phyloP scores from a whole-genome alignment of 768 basidiomycete species.

The Pisolithus sp. region DNA sequence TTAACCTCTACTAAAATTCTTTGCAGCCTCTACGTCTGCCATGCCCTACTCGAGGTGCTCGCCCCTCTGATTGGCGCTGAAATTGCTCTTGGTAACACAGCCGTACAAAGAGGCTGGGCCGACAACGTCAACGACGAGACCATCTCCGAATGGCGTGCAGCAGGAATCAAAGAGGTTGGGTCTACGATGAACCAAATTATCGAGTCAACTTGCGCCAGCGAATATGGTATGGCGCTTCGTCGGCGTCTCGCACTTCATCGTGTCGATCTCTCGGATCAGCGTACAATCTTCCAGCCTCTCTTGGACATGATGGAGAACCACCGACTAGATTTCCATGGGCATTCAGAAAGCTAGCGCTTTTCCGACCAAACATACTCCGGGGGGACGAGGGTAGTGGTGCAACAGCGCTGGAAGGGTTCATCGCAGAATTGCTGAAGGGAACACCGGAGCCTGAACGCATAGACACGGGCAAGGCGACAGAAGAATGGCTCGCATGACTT shows the following conservation, averaged over 20 bases:
- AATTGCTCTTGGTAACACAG: slow-evolving; percentile 42
- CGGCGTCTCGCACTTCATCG: slow-evolving; percentile 76
- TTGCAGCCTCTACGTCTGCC: slow-evolving; percentile 67
- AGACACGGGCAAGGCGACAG: slow-evolving; percentile 39
- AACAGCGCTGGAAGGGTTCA: slow-evolving; percentile 32
- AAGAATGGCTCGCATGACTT: slow-evolving; percentile 61
- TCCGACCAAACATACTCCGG: slow-evolving; percentile 40
- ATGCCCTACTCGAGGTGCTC: slow-evolving; percentile 69
- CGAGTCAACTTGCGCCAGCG: slow-evolving; percentile 50
- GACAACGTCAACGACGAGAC: slow-evolving; percentile 43
- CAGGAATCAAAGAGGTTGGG: slow-evolving; percentile 45
- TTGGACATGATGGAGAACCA: slow-evolving; percentile 69
- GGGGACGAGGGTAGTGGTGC: slow-evolving; percentile 9
- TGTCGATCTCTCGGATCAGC: slow-evolving; percentile 53
- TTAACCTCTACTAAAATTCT: slow-evolving; percentile 2
- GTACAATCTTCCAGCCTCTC: slow-evolving; percentile 54
- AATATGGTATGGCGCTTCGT: slow-evolving; percentile 67
- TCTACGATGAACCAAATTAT: slow-evolving; percentile 57
- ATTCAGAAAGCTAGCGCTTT: slow-evolving; percentile 65
- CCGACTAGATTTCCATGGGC: slow-evolving; percentile 85
- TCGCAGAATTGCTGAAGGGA: slow-evolving; percentile 39
- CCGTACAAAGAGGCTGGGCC: slow-evolving; percentile 57
- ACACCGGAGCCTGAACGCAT: slow-evolving; percentile 42
- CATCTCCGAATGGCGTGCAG: slow-evolving; percentile 54
- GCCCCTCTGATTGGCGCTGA: slow-evolving; percentile 87